A percentile compares a stretch with the other conserved stretches of the same genome.
phyloP scores from a whole-genome alignment of 2,329 filamentous ascomycete species.

The Microcyclospora tardicrescens region DNA sequence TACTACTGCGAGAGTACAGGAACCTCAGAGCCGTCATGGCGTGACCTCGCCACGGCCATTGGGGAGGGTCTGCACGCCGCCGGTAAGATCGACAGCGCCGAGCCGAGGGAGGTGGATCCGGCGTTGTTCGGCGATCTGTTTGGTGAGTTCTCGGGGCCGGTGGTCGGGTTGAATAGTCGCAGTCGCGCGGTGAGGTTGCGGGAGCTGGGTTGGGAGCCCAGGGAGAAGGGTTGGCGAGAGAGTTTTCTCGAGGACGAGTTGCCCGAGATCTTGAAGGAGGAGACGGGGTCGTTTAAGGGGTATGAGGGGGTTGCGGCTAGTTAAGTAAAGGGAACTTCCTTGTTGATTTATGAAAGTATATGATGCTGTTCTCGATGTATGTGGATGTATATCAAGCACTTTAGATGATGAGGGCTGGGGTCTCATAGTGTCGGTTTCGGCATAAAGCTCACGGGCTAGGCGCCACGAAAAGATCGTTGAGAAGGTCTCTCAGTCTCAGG shows the following conservation, averaged over 20 bases:
- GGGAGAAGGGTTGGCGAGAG: slow-evolving; percentile 30
- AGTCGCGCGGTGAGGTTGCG: slow-evolving; percentile 32
- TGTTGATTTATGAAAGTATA: no score
- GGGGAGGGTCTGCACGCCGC: slow-evolving; percentile 25
- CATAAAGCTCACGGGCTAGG: no score
- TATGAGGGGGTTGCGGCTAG: slow-evolving; percentile 3
- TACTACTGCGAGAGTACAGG: slow-evolving; percentile 35
- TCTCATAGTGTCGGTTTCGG: no score
- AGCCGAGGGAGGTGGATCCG: slow-evolving; percentile 24
- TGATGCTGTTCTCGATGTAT: no score
- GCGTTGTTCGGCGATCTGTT: slow-evolving; percentile 29
- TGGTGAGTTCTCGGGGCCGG: slow-evolving; percentile 23
- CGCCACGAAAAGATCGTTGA: no score
- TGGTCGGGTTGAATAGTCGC: slow-evolving; percentile 32
- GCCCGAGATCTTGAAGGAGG: slow-evolving; percentile 22
- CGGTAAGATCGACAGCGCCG: slow-evolving; percentile 27
- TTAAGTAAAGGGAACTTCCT: no score
- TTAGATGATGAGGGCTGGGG: no score
- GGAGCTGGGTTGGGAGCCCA: slow-evolving; percentile 33
- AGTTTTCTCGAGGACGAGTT: slow-evolving; percentile 33
- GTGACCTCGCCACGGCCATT: slow-evolving; percentile 27
- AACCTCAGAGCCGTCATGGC: slow-evolving; percentile 33
- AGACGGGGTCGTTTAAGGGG: slow-evolving; percentile 11
- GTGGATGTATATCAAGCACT: no score
- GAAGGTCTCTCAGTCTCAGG: no score